Evolutionary conservation across 2,329 filamentous ascomycete genomes (phyloP).

Genomic region (Fusarium equiseti): DNA sequence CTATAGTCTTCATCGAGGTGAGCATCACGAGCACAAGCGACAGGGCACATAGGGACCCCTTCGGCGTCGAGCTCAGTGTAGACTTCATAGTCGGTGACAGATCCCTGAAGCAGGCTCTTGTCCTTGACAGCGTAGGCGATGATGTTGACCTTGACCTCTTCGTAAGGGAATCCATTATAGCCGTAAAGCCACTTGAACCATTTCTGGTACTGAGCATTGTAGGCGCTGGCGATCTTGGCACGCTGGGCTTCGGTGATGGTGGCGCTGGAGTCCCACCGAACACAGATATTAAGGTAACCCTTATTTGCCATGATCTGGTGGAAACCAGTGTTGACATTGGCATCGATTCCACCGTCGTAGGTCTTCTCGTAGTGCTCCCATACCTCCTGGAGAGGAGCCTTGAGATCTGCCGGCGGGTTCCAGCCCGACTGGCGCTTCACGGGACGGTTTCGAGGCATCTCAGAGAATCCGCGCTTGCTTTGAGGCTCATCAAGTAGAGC

Average conservation of each 20-base stretch:
- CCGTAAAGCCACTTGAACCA: conserved; percentile 59
- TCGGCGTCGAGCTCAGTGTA: conserved; percentile 56
- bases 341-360: conserved; percentile 30
- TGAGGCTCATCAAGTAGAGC: conserved; percentile 22
- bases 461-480: not conserved
- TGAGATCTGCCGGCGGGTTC: conserved; percentile 31
- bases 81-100: conserved; percentile 52
- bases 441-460: conserved; percentile 28
- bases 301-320: conserved; percentile 49
- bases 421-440: conserved; percentile 36
- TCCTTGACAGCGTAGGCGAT: conserved; percentile 59
- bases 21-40: conserved; percentile 57
- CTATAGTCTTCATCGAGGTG: conserved; percentile 58
- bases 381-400: conserved; percentile 28
- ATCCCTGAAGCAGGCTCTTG: conserved; percentile 53
- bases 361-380: conserved; percentile 35
- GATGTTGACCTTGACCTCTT: conserved; percentile 54
- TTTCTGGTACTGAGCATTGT: conserved; percentile 54
- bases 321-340: conserved; percentile 50
- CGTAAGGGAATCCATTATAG: conserved; percentile 58
- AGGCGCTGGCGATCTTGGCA: conserved; percentile 51
- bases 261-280: conserved; percentile 57
- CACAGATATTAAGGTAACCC: conserved; percentile 52
- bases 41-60: conserved; percentile 56
- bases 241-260: conserved; percentile 54